Percentiles rank a stretch among this genome's conserved stretches.
Evolutionary conservation across 208 protist species (phyloP).

Genomic region (Crithidia fasciculata): DNA sequence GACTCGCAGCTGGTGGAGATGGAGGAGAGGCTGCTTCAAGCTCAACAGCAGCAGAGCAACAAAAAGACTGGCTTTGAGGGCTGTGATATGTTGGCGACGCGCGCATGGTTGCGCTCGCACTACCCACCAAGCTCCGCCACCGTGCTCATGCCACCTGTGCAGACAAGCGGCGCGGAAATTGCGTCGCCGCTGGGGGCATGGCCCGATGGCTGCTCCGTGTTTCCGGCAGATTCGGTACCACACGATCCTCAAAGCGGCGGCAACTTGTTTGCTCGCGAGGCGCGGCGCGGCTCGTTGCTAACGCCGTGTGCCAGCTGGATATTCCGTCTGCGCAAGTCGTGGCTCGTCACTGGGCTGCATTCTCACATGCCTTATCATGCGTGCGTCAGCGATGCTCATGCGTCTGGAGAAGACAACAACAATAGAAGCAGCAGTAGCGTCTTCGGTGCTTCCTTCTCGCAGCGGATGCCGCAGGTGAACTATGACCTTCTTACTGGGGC

Average conservation of each 20-base stretch:
- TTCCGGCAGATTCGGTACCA: not conserved
- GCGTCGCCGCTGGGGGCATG: too few relatives aligned
- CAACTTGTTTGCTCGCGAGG: not conserved
- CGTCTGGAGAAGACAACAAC: not conserved
- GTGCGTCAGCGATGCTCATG: not conserved
- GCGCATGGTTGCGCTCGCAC: conserved; percentile 7
- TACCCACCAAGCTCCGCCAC: too few relatives aligned
- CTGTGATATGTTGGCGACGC: not conserved
- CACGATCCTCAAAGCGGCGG: not conserved
- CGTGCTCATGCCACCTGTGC: too few relatives aligned
- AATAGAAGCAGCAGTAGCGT: not conserved
- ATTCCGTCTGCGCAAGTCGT: conserved; percentile 29
- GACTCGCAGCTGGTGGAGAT: conserved; percentile 19
- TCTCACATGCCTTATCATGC: not conserved
- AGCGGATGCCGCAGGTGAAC: conserved; percentile 1
- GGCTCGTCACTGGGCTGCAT: conserved; percentile 20
- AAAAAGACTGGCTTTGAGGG: too few relatives aligned
- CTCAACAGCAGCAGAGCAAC: not conserved
- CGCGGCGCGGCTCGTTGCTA: not conserved
- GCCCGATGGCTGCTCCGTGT: too few relatives aligned
- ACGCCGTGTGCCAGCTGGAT: conserved; percentile 8
- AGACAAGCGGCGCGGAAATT: too few relatives aligned
- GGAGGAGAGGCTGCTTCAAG: conserved; percentile 12
- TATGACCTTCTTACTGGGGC: conserved; percentile 22
- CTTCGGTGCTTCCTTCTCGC: not conserved